Conservation (phyloP, 805 yeast genomes). For the Vanderwaltozyma polyspora region DNA sequence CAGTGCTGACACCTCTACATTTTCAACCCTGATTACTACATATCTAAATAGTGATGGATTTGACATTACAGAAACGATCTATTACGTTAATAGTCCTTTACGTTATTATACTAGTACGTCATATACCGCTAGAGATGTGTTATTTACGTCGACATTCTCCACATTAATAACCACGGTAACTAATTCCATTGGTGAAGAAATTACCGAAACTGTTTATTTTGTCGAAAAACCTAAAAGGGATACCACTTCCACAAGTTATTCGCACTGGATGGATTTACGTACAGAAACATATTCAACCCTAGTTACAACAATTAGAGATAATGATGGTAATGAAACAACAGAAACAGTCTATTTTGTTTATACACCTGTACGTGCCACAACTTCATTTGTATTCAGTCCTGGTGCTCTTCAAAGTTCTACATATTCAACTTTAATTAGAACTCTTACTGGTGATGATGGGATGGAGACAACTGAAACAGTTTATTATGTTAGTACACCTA, state of each 20-base stretch:
- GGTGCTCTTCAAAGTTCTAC: not conserved
- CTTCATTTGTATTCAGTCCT: not conserved
- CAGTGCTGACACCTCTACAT: not conserved
- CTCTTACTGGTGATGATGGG: not conserved
- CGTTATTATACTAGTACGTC: too few species aligned
- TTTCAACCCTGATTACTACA: not conserved
- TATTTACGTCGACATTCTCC: too few species aligned
- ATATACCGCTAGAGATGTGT: too few species aligned
- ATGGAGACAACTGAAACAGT: not conserved
- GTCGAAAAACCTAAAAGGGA: constrained; percentile 3
- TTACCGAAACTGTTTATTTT: constrained; percentile 4
- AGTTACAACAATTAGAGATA: not conserved
- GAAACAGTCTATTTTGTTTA: not conserved
- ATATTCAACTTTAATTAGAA: not conserved
- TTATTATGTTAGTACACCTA: not conserved
- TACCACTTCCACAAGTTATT: not conserved
- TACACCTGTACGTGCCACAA: not conserved
- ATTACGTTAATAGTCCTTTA: not conserved
- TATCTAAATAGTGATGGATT: not conserved
- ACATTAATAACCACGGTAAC: not conserved
- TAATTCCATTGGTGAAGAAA: constrained; percentile 1
- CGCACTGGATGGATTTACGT: not conserved
- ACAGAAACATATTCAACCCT: not conserved
- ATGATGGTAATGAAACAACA: not conserved
- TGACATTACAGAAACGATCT: not conserved